Evolutionary conservation across 371 early-diverging fungal species (phyloP), one percentile per base, ranked within the genome.

Genomic region (Chytridium lagenaria): DNA sequence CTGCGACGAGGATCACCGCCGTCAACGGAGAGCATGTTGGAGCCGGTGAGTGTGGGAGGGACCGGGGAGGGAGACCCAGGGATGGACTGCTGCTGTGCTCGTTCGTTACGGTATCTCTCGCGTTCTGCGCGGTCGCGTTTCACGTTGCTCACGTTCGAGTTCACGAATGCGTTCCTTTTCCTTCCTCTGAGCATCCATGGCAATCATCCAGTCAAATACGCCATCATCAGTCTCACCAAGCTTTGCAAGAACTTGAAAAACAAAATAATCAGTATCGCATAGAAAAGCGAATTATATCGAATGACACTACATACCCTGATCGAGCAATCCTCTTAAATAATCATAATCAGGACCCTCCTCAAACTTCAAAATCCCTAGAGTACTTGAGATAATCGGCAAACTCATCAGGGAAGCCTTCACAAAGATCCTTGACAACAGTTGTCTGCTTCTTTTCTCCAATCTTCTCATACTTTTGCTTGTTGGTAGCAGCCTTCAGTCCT

Each of bases 361-460:
- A 78, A 95, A 97, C 19, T 91, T 91, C 16, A 95, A 84, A n/a
- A 75, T 91, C 91, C 73, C 95, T 89, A 23, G 92, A 93, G 74
- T 96, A 95, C 73, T 89, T 90, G 51, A 97, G 82, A 74, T 95
- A 97, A 30, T 89, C 91, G 39, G 86, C 90, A 82, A 95, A 94
- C 80, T 95, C 94, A 77, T 91, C 92, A 82, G 77, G 51, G 71
- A 49, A 30, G 7, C 68, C 68, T 59, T 91, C 90, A 76, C 93
- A 93, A 22, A 95, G 83, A 73, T 95, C 95, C 76, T 90, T 90
- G 73, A 93, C 87, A 5, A 88, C 81, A 0, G 93, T 93, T 34
- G 88, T 88, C 81, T 94, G 92, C 81, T 98, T 98, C 88, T 93
- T 95, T 77, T 97, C 94, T 26, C 94, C 93, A 75, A 98, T 97